Percentiles rank a stretch among this genome's conserved stretches.
Evolutionary conservation across 2,329 filamentous ascomycete species (phyloP).

Genomic region (Aquanectria penicillioides): DNA sequence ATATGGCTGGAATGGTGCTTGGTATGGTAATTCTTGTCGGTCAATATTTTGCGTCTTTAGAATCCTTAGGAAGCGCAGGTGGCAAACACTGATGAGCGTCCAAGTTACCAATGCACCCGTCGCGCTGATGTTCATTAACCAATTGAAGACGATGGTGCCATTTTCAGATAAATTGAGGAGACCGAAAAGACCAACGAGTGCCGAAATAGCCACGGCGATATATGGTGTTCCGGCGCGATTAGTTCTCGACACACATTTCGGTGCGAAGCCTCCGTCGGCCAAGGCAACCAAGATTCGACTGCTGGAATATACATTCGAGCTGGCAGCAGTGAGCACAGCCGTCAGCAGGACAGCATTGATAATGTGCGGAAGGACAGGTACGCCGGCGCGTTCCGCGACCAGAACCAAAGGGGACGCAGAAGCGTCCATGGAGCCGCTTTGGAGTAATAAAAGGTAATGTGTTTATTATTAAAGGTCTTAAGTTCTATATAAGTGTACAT

Average conservation of each 20-base stretch:
- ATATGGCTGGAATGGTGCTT: conserved; percentile 8
- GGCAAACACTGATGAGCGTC: conserved; percentile 10
- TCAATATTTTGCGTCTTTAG: neutral
- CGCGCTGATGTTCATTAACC: conserved; percentile 13
- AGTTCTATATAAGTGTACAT: too few relatives aligned
- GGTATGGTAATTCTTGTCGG: conserved; percentile 3
- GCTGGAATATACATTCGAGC: conserved; percentile 10
- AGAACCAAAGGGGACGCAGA: conserved; percentile 5
- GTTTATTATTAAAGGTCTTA: too few relatives aligned
- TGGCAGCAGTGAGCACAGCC: conserved; percentile 2
- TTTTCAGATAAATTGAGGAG: conserved; percentile 4
- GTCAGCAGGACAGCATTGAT: conserved; percentile 9
- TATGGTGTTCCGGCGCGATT: conserved; percentile 7
- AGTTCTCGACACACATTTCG: neutral
- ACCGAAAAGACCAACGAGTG: neutral
- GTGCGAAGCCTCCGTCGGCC: neutral
- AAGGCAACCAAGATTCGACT: conserved; percentile 8
- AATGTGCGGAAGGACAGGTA: conserved; percentile 1
- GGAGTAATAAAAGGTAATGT: too few relatives aligned
- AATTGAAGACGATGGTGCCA: conserved; percentile 10
- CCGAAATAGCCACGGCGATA: neutral
- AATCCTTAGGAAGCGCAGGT: conserved; percentile 6
- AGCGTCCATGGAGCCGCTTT: neutral
- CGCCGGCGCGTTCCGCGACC: neutral
- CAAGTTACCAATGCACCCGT: conserved; percentile 7